phyloP scores from a whole-genome alignment of 192 early-diverging fungal genomes.

The Linnemannia zychae region DNA sequence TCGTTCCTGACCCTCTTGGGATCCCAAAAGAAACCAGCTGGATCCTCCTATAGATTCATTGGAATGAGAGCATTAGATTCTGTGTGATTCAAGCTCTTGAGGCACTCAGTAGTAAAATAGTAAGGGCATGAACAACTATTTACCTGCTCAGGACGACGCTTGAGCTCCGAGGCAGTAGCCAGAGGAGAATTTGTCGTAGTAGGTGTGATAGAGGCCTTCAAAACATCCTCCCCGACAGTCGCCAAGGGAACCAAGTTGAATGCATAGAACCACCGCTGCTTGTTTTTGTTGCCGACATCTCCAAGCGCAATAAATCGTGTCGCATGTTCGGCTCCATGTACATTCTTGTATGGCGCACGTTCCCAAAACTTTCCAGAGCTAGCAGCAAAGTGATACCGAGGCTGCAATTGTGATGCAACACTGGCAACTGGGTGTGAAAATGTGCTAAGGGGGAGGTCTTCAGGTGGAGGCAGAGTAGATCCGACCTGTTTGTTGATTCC shows the following conservation, averaged over 20 bases:
- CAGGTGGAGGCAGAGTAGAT: not conserved
- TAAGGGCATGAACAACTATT: too few relatives aligned
- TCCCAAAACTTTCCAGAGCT: conserved; percentile 81
- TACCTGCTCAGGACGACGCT: conserved; percentile 46
- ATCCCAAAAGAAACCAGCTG: conserved; percentile 46
- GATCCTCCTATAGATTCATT: not conserved
- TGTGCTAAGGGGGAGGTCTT: conserved; percentile 10
- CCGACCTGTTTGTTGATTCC: conserved; percentile 52
- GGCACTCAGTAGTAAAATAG: too few relatives aligned
- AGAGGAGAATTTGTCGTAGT: conserved; percentile 60
- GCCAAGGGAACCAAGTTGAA: conserved; percentile 84
- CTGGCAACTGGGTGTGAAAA: conserved; percentile 59
- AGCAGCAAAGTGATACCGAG: conserved; percentile 91
- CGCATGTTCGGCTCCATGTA: conserved; percentile 64
- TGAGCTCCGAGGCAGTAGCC: conserved; percentile 39
- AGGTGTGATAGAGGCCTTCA: conserved; percentile 65
- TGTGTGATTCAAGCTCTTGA: too few relatives aligned
- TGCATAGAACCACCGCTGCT: conserved; percentile 94
- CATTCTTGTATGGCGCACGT: conserved; percentile 85
- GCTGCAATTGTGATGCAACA: conserved; percentile 68
- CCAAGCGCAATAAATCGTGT: conserved; percentile 91
- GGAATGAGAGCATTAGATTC: not conserved
- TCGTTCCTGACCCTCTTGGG: conserved; percentile 38
- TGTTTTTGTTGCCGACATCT: conserved; percentile 72
- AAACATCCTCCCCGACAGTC: conserved; percentile 26